A percentile compares a stretch with the other conserved stretches of the same genome.
Evolutionary conservation across 2,329 filamentous ascomycete genomes (phyloP).

Genomic region (Penicillium expansum): DNA sequence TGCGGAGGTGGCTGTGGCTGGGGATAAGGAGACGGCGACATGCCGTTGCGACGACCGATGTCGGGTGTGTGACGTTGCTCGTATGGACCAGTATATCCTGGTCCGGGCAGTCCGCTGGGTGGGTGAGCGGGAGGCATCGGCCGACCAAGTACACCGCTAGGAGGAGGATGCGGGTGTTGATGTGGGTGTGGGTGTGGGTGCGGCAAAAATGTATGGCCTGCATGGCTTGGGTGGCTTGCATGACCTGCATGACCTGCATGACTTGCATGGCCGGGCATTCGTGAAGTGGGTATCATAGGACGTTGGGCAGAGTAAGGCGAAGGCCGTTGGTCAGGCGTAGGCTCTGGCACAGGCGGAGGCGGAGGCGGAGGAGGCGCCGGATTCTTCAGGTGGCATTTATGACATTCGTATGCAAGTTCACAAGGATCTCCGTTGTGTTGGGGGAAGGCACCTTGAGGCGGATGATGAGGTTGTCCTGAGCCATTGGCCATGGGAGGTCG

Average conservation of each 20-base stretch:
- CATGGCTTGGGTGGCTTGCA: constrained; percentile 1
- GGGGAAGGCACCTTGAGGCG: constrained; percentile 24
- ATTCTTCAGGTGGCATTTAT: constrained; percentile 64
- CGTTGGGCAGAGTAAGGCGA: constrained; percentile 36
- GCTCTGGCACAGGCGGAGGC: constrained; percentile 26
- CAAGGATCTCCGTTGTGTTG: constrained; percentile 32
- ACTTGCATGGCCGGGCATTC: constrained; percentile 19
- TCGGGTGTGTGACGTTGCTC: constrained; percentile 36
- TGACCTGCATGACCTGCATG: constrained; percentile 17
- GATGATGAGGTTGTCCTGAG: constrained; percentile 24
- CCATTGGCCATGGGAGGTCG: constrained; percentile 46
- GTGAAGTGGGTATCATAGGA: constrained; percentile 35
- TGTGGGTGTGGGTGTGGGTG: constrained; percentile 34
- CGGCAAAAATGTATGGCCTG: constrained; percentile 21
- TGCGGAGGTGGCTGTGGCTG: constrained; percentile 48
- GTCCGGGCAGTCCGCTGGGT: constrained; percentile 22
- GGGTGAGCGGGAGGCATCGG: constrained; percentile 31
- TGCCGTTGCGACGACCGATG: constrained; percentile 34
- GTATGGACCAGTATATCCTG: constrained; percentile 36
- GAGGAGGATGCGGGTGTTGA: constrained; percentile 16
- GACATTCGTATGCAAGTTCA: constrained; percentile 61
- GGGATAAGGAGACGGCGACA: constrained; percentile 34
- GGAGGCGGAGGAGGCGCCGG: constrained; percentile 14
- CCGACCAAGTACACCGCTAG: constrained; percentile 27
- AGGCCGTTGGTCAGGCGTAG: constrained; percentile 35